Percentiles rank a stretch among this genome's conserved stretches.
Conservation (phyloP, 768 basidiomycete genomes). For the Mycena floridula region DNA sequence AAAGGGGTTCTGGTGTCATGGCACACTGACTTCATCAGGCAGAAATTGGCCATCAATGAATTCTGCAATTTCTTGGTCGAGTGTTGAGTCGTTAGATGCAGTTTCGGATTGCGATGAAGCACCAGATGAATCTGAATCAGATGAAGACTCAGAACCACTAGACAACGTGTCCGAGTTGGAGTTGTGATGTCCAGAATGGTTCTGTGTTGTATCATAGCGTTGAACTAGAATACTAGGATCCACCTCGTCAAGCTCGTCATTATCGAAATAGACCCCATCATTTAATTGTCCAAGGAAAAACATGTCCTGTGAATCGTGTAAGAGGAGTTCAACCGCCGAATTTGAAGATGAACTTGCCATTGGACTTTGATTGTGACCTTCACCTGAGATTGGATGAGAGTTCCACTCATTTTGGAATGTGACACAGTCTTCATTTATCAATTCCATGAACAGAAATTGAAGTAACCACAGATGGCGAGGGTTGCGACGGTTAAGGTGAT, state of each 20-base stretch:
- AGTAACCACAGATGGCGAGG: slow-evolving; percentile 37
- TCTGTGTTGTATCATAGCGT: slow-evolving; percentile 3
- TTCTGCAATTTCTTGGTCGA: too few relatives aligned
- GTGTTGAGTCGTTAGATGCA: too few relatives aligned
- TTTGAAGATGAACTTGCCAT: slow-evolving; percentile 5
- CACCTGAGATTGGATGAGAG: slow-evolving; percentile 25
- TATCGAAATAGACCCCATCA: slow-evolving; percentile 5
- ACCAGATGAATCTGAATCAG: neutral
- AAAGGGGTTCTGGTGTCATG: too few relatives aligned
- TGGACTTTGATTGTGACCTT: slow-evolving; percentile 17
- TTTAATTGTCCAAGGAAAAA: slow-evolving; percentile 1
- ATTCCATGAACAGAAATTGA: slow-evolving; percentile 30
- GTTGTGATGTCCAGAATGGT: too few relatives aligned
- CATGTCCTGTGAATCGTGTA: slow-evolving; percentile 1
- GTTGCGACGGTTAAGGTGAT: slow-evolving; percentile 24
- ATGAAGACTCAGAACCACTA: neutral
- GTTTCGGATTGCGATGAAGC: too few relatives aligned
- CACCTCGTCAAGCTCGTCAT: slow-evolving; percentile 5
- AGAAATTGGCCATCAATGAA: too few relatives aligned
- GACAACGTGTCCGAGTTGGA: neutral
- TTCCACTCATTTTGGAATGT: slow-evolving; percentile 34
- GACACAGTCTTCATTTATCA: slow-evolving; percentile 29
- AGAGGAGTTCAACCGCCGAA: neutral
- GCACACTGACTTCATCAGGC: too few relatives aligned
- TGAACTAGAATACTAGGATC: neutral